phyloP scores from a whole-genome alignment of 2,329 filamentous ascomycete species.

The Botryotinia convoluta region DNA sequence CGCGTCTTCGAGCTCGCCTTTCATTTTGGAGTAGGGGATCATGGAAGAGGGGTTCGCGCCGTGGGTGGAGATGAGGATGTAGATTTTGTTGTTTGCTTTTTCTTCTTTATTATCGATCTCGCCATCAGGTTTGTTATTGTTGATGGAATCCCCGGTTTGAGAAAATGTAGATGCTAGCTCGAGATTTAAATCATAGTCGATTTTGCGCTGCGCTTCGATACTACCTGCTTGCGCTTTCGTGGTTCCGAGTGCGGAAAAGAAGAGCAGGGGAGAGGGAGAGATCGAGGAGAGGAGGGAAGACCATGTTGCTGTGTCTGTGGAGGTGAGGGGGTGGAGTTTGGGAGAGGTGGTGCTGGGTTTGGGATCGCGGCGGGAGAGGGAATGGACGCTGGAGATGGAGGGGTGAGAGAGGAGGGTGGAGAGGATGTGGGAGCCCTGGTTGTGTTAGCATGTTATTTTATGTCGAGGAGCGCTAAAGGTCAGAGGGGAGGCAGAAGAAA shows the following conservation, averaged over 20 bases:
- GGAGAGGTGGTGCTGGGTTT: conserved; percentile 42
- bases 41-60: conserved; percentile 51
- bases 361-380: conserved; percentile 65
- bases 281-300: conserved; percentile 49
- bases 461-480: too few species aligned
- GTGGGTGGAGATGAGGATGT: conserved; percentile 47
- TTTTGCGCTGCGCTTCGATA: conserved; percentile 76
- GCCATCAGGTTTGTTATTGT: too few species aligned
- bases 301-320: conserved; percentile 70
- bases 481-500: too few species aligned
- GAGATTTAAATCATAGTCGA: conserved; percentile 85
- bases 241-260: conserved; percentile 79
- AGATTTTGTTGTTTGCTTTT: conserved; percentile 58
- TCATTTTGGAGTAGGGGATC: conserved; percentile 67
- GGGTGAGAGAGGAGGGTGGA: conserved; percentile 56
- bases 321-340: conserved; percentile 65
- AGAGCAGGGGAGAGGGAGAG: conserved; percentile 50
- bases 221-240: conserved; percentile 73
- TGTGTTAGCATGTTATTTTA: not conserved
- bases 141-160: not conserved
- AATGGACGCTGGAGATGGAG: conserved; percentile 49
- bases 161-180: conserved; percentile 58
- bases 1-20: conserved; percentile 79
- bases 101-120: conserved; percentile 71
- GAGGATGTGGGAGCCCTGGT: conserved; percentile 69